Conservation (phyloP, 495 filamentous ascomycete species). For the Hypoxylon lenormandii region DNA sequence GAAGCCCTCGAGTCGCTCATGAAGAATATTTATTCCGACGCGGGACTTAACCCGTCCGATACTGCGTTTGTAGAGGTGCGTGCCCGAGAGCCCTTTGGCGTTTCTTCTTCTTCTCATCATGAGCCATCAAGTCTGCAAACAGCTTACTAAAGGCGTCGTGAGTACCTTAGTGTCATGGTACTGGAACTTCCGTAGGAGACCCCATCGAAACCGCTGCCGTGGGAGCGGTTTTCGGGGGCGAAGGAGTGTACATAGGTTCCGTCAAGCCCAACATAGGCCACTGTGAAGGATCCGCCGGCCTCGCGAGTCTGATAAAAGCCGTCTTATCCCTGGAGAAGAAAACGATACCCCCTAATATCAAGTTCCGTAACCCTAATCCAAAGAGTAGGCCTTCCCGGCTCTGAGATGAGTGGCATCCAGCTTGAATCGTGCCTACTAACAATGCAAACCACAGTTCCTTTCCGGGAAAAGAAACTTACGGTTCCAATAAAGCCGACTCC, state of each 20-base stretch:
- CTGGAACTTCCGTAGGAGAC: conserved; percentile 53
- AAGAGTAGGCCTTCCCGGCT: conserved; percentile 42
- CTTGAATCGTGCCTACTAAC: conserved; percentile 10
- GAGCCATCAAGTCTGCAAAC: not conserved
- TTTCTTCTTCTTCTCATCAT: not conserved
- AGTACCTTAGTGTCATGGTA: conserved; percentile 47
- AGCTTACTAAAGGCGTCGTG: conserved; percentile 6
- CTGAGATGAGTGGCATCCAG: not conserved
- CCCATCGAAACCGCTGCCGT: conserved; percentile 55
- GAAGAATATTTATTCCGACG: conserved; percentile 54
- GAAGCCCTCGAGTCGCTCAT: conserved; percentile 63
- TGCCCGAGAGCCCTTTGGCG: not conserved
- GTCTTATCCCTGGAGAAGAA: conserved; percentile 63
- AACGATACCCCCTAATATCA: conserved; percentile 55
- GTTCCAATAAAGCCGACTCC: conserved; percentile 41
- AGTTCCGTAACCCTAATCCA: conserved; percentile 46
- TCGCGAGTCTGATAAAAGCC: conserved; percentile 65
- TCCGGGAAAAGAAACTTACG: conserved; percentile 37
- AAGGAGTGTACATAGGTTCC: conserved; percentile 60
- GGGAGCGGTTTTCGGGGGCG: conserved; percentile 45
- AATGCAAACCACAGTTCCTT: conserved; percentile 37
- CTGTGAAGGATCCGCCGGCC: conserved; percentile 60
- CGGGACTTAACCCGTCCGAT: conserved; percentile 56
- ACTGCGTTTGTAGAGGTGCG: conserved; percentile 52
- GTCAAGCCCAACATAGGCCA: conserved; percentile 68